Evolutionary conservation across 2,329 filamentous ascomycete species (phyloP).

Genomic region (Clarireedia sp.): DNA sequence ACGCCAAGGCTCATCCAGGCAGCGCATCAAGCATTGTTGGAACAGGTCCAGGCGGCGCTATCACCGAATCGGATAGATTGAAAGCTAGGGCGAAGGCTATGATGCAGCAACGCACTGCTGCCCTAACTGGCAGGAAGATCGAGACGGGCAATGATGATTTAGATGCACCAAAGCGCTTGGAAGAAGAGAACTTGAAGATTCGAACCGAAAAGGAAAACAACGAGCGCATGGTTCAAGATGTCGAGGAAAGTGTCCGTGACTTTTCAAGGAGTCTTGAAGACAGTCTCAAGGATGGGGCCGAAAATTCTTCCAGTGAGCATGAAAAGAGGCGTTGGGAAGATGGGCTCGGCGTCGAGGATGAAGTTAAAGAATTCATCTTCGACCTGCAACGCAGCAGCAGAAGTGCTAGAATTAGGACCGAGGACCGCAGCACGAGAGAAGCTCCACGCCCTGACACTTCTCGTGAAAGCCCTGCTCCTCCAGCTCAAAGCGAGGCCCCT

Average conservation of each 20-base stretch:
- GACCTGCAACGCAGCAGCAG: constrained; percentile 85
- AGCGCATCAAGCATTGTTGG: constrained; percentile 77
- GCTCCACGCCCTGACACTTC: constrained; percentile 32
- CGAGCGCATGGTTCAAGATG: constrained; percentile 91
- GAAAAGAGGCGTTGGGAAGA: constrained; percentile 94
- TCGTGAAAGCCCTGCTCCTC: constrained; percentile 31
- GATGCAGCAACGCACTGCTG: constrained; percentile 96
- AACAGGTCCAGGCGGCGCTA: constrained; percentile 79
- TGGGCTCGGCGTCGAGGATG: constrained; percentile 89
- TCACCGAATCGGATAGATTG: constrained; percentile 89
- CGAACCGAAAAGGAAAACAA: constrained; percentile 86
- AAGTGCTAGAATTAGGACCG: constrained; percentile 58
- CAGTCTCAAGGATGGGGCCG: constrained; percentile 71
- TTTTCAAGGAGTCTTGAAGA: constrained; percentile 81
- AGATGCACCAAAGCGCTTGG: constrained; percentile 74
- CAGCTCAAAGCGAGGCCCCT: constrained; percentile 25
- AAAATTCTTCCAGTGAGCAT: constrained; percentile 73
- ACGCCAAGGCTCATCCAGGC: constrained; percentile 83
- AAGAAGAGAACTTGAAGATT: constrained; percentile 77
- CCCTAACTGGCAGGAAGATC: constrained; percentile 76
- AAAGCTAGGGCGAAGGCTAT: constrained; percentile 94
- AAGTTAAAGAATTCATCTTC: constrained; percentile 96
- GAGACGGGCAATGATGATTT: constrained; percentile 61
- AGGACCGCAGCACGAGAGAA: constrained; percentile 39
- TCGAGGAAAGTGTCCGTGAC: constrained; percentile 90